Evolutionary conservation across 202 grass and related monocot genomes (phyloP).

Genomic region (Miscanthus sacchariflorus): DNA sequence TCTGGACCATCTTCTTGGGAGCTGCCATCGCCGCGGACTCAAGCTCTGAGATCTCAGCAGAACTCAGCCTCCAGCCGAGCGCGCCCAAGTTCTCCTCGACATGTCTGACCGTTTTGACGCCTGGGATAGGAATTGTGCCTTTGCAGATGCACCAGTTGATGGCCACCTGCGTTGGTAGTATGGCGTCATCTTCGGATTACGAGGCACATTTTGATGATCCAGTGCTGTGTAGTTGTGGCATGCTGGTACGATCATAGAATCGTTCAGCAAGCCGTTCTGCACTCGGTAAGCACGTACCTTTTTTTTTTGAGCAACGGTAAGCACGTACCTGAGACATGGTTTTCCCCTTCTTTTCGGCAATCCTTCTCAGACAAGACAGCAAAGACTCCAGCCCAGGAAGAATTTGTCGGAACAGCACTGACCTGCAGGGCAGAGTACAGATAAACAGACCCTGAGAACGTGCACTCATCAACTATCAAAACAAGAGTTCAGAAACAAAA

Average conservation of each 20-base stretch:
- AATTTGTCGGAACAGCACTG: conserved; percentile 88
- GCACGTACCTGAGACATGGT: conserved; percentile 75
- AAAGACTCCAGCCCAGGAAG: conserved; percentile 79
- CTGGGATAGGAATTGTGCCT: conserved; percentile 82
- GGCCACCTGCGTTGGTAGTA: conserved; percentile 60
- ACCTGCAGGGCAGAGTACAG: conserved; percentile 57
- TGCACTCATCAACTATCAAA: not conserved
- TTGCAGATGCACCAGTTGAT: conserved; percentile 99
- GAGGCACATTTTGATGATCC: not conserved
- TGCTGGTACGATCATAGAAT: not conserved
- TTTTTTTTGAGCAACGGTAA: not conserved
- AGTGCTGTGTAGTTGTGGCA: not conserved
- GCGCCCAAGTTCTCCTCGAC: conserved; percentile 84
- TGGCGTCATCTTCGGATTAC: not conserved
- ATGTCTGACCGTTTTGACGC: conserved; percentile 75
- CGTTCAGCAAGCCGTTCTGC: conserved; percentile 8
- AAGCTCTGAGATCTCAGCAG: conserved; percentile 71
- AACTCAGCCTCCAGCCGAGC: conserved; percentile 75
- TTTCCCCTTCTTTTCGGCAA: conserved; percentile 77
- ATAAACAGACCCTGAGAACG: conserved; percentile 29
- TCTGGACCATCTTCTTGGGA: conserved; percentile 88
- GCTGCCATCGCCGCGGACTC: conserved; percentile 74
- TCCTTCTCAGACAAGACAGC: conserved; percentile 63
- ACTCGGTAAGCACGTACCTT: not conserved
- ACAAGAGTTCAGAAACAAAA: not conserved